A percentile compares a stretch with the other conserved stretches of the same genome.
These are phyloP conservation scores for Penicillium arizonense DNA, from an alignment of 495 filamentous ascomycete species.

Conservation along the genomic window DNA sequence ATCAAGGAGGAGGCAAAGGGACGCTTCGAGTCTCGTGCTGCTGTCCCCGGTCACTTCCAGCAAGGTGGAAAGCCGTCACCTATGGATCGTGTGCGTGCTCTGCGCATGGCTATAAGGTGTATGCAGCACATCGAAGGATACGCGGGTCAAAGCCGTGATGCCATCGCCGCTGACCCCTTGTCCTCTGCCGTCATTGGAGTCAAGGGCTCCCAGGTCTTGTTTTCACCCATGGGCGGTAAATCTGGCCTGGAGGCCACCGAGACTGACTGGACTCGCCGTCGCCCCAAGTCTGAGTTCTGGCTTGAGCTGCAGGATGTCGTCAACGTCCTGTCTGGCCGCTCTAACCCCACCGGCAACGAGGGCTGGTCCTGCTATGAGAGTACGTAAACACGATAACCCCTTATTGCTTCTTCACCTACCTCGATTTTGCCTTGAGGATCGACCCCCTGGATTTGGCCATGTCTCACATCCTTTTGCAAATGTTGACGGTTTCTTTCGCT, in stretches of 20 bases:
- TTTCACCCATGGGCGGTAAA: conserved; percentile 67
- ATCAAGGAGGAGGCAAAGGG: conserved; percentile 91
- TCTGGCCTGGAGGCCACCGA: conserved; percentile 72
- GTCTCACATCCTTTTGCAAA: not conserved
- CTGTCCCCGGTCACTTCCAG: conserved; percentile 94
- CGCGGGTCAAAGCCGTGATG: conserved; percentile 60
- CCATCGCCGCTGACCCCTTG: conserved; percentile 66
- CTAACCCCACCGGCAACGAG: conserved; percentile 22
- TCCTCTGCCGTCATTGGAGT: conserved; percentile 86
- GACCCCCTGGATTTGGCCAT: not conserved
- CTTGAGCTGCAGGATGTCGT: conserved; percentile 75
- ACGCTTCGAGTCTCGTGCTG: conserved; percentile 89
- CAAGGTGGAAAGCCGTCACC: conserved; percentile 91
- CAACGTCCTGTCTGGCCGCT: conserved; percentile 77
- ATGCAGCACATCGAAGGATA: conserved; percentile 85
- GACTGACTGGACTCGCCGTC: conserved; percentile 88
- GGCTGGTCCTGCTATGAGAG: conserved; percentile 35
- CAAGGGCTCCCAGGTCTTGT: conserved; percentile 83
- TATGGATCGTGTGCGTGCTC: conserved; percentile 93
- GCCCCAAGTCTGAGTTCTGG: conserved; percentile 88
- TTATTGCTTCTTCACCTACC: conserved; percentile 1
- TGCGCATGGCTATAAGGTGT: conserved; percentile 87
- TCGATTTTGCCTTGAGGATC: not conserved
- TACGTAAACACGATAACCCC: conserved; percentile 23
- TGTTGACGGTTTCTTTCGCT: conserved; percentile 16